A percentile compares a stretch with the other conserved stretches of the same genome.
These are phyloP conservation scores for Epichloe elymi DNA, from an alignment of 2,329 filamentous ascomycete species.

Conservation along the genomic window DNA sequence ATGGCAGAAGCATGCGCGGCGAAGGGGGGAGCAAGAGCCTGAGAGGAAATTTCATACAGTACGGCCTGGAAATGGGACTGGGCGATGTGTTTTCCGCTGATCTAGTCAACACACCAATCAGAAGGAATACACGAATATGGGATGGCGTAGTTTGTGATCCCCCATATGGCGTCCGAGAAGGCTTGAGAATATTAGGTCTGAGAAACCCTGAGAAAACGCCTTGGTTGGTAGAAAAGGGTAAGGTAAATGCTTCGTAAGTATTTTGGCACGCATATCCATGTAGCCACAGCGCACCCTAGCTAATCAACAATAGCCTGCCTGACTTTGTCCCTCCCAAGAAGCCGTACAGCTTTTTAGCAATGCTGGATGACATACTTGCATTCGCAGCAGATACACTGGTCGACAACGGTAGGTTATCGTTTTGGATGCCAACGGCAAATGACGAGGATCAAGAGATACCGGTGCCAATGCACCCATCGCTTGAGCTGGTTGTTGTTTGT, in stretches of 20 bases:
- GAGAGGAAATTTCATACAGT: conserved; percentile 70
- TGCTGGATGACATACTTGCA: conserved; percentile 78
- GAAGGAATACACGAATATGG: conserved; percentile 43
- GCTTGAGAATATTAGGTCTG: conserved; percentile 72
- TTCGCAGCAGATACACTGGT: conserved; percentile 71
- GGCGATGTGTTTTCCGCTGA: conserved; percentile 77
- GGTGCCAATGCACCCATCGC: conserved; percentile 61
- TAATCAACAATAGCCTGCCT: conserved; percentile 24
- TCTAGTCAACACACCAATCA: conserved; percentile 73
- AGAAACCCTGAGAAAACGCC: conserved; percentile 50
- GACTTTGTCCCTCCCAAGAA: conserved; percentile 78
- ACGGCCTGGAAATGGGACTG: conserved; percentile 51
- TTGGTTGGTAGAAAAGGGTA: conserved; percentile 54
- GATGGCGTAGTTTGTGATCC: conserved; percentile 94
- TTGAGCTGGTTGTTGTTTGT: conserved; percentile 64
- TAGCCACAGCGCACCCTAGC: neutral
- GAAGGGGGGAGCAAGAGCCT: conserved; percentile 39
- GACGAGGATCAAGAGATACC: conserved; percentile 63
- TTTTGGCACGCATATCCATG: neutral
- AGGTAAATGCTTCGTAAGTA: conserved; percentile 52
- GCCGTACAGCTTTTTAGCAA: conserved; percentile 81
- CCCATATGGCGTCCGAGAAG: conserved; percentile 94
- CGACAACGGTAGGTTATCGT: conserved; percentile 65
- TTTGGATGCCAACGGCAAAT: conserved; percentile 95
- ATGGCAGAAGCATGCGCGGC: conserved; percentile 77